Evolutionary conservation across 768 basidiomycete species (phyloP).

Genomic region (Ramaria sp.): DNA sequence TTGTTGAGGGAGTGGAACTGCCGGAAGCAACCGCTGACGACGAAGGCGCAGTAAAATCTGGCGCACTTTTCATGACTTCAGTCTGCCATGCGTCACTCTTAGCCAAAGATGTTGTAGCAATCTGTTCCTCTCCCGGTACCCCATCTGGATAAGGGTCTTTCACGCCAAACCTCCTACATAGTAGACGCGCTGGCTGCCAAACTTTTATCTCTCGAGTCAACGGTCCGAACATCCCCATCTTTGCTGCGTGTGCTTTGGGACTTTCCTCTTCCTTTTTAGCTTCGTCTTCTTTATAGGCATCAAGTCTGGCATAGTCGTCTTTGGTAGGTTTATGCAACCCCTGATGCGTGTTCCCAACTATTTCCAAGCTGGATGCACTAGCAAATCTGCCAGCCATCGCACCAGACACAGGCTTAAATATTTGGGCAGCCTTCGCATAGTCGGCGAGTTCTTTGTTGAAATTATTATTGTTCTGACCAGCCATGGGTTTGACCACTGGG

Average conservation of each 20-base stretch:
- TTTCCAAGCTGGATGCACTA: constrained; percentile 62
- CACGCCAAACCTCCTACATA: constrained; percentile 92
- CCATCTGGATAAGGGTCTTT: constrained; percentile 68
- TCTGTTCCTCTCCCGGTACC: constrained; percentile 15
- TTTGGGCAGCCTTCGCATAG: constrained; percentile 74
- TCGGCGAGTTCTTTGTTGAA: constrained; percentile 79
- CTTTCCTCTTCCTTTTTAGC: constrained; percentile 46
- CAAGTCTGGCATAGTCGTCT: constrained; percentile 25
- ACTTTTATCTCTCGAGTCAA: constrained; percentile 64
- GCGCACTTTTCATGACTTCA: constrained; percentile 14
- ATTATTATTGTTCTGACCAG: constrained; percentile 49
- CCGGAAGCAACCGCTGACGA: constrained; percentile 10
- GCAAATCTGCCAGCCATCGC: constrained; percentile 96
- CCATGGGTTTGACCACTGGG: constrained; percentile 32
- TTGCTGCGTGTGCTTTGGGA: constrained; percentile 73
- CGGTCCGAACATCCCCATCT: constrained; percentile 81
- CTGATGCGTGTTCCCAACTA: constrained; percentile 47
- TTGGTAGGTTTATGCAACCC: constrained; percentile 51
- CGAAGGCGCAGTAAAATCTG: constrained; percentile 13
- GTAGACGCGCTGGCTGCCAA: constrained; percentile 75
- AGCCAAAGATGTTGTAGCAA: constrained; percentile 21
- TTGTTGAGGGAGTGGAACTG: constrained; percentile 12
- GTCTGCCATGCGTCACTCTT: constrained; percentile 16
- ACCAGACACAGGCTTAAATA: constrained; percentile 86
- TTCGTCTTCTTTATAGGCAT: constrained; percentile 32